Evolutionary conservation across 768 basidiomycete species (phyloP).

Genomic region (Leucocoprinus sp.): DNA sequence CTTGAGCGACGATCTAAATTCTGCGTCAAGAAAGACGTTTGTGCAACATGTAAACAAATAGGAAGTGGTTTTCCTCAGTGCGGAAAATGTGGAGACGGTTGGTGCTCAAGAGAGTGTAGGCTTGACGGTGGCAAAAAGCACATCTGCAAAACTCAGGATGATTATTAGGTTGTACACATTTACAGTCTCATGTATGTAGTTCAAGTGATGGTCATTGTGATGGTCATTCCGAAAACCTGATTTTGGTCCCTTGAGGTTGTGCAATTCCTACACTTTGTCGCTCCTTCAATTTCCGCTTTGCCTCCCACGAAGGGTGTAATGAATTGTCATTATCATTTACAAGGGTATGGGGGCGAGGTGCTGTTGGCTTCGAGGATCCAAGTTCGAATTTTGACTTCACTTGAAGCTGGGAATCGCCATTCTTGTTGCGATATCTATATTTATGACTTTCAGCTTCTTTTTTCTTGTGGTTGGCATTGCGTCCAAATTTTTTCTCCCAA

Average conservation of each 20-base stretch:
- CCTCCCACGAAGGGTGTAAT: conserved; percentile 96
- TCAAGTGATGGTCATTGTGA: too few species aligned
- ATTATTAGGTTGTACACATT: too few species aligned
- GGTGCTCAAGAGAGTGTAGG: conserved; percentile 60
- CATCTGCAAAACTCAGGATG: conserved; percentile 25
- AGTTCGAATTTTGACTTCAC: too few species aligned
- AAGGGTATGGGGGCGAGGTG: conserved; percentile 7
- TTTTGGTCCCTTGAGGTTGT: conserved; percentile 79
- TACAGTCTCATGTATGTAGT: too few species aligned
- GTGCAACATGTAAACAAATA: conserved; percentile 43
- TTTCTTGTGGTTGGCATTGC: conserved; percentile 85
- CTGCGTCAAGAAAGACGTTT: conserved; percentile 29
- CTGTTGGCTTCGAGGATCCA: not conserved
- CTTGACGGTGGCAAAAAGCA: conserved; percentile 46
- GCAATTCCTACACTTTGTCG: conserved; percentile 53
- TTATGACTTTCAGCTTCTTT: conserved; percentile 18
- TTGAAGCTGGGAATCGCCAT: too few species aligned
- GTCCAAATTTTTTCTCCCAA: conserved; percentile 97
- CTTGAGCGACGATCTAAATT: conserved; percentile 48
- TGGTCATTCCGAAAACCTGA: conserved; percentile 48
- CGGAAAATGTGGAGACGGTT: conserved; percentile 46
- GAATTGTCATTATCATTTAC: conserved; percentile 26
- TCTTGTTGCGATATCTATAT: not conserved
- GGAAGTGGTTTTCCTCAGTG: conserved; percentile 58
- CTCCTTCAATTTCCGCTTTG: conserved; percentile 76